phyloP scores from a whole-genome alignment of 768 basidiomycete genomes.

The Strobilomyces confusus region DNA sequence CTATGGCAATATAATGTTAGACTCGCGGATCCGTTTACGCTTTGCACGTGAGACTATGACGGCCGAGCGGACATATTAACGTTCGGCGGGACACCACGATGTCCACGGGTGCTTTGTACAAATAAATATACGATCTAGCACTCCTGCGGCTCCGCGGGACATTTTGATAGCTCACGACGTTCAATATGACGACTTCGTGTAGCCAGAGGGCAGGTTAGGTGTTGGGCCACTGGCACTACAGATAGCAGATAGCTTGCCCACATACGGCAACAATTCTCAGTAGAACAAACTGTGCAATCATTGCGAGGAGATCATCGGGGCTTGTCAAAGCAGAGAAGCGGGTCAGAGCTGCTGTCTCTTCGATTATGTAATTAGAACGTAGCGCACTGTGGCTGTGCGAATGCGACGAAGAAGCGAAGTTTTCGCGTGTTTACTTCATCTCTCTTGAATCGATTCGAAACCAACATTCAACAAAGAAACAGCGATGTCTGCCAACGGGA shows the following conservation, averaged over 20 bases:
- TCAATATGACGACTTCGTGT: too few relatives aligned
- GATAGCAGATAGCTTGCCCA: too few relatives aligned
- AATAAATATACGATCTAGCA: too few relatives aligned
- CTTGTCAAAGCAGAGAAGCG: constrained; percentile 57
- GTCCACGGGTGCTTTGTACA: not conserved
- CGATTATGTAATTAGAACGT: too few relatives aligned
- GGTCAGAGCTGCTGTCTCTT: constrained; percentile 48
- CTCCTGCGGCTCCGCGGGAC: too few relatives aligned
- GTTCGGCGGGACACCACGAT: too few relatives aligned
- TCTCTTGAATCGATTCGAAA: constrained; percentile 10
- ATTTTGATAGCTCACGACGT: too few relatives aligned
- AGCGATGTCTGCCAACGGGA: constrained; percentile 47
- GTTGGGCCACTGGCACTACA: too few relatives aligned
- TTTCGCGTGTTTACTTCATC: constrained; percentile 31
- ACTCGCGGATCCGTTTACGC: not conserved
- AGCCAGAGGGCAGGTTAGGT: too few relatives aligned
- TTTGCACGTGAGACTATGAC: not conserved
- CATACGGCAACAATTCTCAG: too few relatives aligned
- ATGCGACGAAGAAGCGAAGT: constrained; percentile 25
- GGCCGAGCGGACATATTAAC: not conserved
- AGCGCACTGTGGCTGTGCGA: constrained; percentile 20
- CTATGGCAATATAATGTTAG: not conserved
- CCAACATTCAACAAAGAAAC: constrained; percentile 4
- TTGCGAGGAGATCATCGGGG: constrained; percentile 48
- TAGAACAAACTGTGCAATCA: constrained; percentile 48